phyloP scores from a whole-genome alignment of 495 filamentous ascomycete genomes.

The Acidiella bohemica region DNA sequence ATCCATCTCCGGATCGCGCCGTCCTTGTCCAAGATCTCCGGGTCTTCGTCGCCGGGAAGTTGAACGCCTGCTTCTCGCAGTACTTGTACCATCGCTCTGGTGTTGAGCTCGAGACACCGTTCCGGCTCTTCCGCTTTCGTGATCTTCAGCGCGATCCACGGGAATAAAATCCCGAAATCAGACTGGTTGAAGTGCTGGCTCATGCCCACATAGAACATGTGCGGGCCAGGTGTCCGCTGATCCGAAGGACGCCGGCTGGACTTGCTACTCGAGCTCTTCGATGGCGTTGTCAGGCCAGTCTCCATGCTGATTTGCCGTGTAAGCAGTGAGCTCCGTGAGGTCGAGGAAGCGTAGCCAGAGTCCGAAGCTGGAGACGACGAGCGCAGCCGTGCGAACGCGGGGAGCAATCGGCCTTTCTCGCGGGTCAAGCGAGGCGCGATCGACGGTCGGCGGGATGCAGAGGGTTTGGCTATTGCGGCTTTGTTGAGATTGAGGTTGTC shows the following conservation, averaged over 20 bases:
- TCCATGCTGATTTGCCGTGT: slow-evolving; percentile 3
- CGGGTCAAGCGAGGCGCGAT: slow-evolving; percentile 4
- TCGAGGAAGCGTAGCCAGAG: slow-evolving; percentile 14
- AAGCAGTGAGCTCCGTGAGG: background rate
- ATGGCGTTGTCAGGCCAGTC: background rate
- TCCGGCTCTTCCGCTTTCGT: slow-evolving; percentile 49
- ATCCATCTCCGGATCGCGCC: slow-evolving; percentile 7
- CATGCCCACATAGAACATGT: slow-evolving; percentile 45
- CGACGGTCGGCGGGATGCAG: slow-evolving; percentile 6
- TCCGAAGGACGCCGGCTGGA: background rate
- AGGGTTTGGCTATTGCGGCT: slow-evolving; percentile 34
- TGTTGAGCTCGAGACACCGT: slow-evolving; percentile 47
- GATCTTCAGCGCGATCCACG: slow-evolving; percentile 45
- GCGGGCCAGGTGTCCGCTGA: slow-evolving; percentile 6
- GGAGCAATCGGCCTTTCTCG: slow-evolving; percentile 7
- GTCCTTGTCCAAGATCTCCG: slow-evolving; percentile 5
- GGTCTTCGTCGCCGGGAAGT: slow-evolving; percentile 36
- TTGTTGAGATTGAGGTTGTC: slow-evolving; percentile 48
- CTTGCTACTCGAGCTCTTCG: background rate
- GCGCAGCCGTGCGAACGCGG: slow-evolving; percentile 11
- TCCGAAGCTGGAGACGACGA: slow-evolving; percentile 11
- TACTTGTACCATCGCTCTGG: slow-evolving; percentile 47
- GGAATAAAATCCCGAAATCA: slow-evolving; percentile 69
- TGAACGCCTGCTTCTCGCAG: slow-evolving; percentile 38
- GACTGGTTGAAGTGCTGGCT: slow-evolving; percentile 61